Conservation (phyloP, 306 rosid species). For the Prosopis cineraria region DNA sequence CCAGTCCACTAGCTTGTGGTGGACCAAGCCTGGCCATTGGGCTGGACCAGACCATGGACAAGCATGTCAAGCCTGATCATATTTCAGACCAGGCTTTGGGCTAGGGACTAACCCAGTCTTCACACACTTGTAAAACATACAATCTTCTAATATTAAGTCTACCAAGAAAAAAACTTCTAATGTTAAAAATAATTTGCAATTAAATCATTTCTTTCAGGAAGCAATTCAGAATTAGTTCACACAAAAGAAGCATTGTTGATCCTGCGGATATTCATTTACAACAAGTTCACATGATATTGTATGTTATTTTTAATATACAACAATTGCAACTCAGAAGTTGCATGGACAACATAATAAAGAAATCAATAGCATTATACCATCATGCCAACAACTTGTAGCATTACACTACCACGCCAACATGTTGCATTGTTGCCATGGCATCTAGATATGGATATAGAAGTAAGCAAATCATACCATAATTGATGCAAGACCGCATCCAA, state of each 20-base stretch:
- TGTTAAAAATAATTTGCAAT: background rate
- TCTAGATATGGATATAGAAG: background rate
- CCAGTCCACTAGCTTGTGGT: no score
- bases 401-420: background rate
- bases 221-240: background rate
- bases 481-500: constrained; percentile 85
- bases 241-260: background rate
- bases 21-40: no score
- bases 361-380: constrained; percentile 1
- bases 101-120: no score
- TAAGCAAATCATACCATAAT: constrained; percentile 58
- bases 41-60: no score
- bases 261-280: background rate
- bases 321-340: no score
- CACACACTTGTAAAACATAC: background rate
- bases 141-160: no score
- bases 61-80: no score
- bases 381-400: no score
- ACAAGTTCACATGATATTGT: background rate
- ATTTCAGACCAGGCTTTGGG: no score
- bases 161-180: no score
- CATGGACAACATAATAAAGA: background rate
- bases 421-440: background rate
- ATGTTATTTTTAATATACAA: no score
- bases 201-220: no score